A percentile compares a stretch with the other conserved stretches of the same genome.
Evolutionary conservation across 306 rosid genomes (phyloP).

Genomic region (Castanea mollissima): DNA sequence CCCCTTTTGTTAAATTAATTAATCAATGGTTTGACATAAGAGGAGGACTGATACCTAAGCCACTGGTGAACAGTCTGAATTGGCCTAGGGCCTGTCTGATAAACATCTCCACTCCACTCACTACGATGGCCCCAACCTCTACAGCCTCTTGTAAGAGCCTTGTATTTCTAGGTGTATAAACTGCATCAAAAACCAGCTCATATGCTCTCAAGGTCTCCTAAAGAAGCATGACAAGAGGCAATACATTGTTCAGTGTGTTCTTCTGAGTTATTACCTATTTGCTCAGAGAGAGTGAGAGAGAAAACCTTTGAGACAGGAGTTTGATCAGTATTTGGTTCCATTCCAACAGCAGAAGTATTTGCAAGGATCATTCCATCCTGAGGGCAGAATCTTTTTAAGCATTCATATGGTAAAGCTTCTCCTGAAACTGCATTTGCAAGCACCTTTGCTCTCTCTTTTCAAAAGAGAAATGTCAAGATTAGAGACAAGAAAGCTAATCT

Average conservation of each 20-base stretch:
- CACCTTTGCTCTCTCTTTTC: slow-evolving; percentile 40
- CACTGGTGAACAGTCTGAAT: slow-evolving; percentile 40
- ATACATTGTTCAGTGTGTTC: background rate
- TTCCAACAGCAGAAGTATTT: slow-evolving; percentile 48
- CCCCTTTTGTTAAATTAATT: background rate
- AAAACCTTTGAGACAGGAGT: slow-evolving; percentile 43
- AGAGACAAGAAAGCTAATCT: background rate
- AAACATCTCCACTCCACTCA: slow-evolving; percentile 52
- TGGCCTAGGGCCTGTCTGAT: slow-evolving; percentile 44
- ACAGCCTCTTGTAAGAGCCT: slow-evolving; percentile 41
- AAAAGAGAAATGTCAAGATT: slow-evolving; percentile 23
- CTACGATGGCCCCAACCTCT: slow-evolving; percentile 37
- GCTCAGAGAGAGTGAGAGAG: background rate
- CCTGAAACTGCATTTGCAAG: slow-evolving; percentile 43
- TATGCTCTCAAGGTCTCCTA: slow-evolving; percentile 40
- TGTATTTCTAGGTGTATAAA: slow-evolving; percentile 42
- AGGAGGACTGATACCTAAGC: slow-evolving; percentile 19
- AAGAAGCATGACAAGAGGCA: background rate
- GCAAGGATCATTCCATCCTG: slow-evolving; percentile 48
- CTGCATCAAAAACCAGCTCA: slow-evolving; percentile 40
- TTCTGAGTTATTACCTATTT: background rate
- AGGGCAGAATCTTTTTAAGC: slow-evolving; percentile 31
- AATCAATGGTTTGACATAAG: background rate
- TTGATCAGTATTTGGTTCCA: slow-evolving; percentile 45
- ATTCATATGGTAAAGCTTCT: slow-evolving; percentile 32